A percentile compares a stretch with the other conserved stretches of the same genome.
Conservation (phyloP, 2,329 filamentous ascomycete species). For the Biscogniauxia mediterranea region DNA sequence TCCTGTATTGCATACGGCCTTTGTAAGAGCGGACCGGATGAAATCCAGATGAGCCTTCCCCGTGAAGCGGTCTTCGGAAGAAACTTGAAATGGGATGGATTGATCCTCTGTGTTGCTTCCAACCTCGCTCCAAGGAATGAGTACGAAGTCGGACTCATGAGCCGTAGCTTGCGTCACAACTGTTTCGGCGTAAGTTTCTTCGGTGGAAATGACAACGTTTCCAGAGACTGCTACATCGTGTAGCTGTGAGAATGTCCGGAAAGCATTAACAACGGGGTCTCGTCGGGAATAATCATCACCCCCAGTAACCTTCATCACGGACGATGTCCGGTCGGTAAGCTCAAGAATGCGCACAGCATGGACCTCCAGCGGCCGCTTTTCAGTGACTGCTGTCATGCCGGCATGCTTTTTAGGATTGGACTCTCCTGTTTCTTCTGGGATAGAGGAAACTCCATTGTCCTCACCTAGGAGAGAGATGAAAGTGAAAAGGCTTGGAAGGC, state of each 20-base stretch:
- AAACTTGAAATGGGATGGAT: conserved; percentile 39
- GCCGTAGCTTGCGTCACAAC: conserved; percentile 69
- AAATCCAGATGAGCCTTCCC: conserved; percentile 69
- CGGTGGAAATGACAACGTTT: conserved; percentile 75
- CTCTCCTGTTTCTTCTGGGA: conserved; percentile 20
- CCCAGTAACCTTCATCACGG: conserved; percentile 91
- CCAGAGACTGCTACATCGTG: conserved; percentile 82
- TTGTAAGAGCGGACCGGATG: conserved; percentile 64
- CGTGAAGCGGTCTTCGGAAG: conserved; percentile 58
- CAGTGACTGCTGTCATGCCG: conserved; percentile 23
- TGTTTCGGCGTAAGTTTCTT: conserved; percentile 75
- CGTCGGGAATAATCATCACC: conserved; percentile 68
- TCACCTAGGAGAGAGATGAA: conserved; percentile 77
- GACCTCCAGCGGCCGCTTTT: conserved; percentile 60
- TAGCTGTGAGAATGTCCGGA: conserved; percentile 82
- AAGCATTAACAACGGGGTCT: conserved; percentile 88
- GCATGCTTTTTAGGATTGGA: conserved; percentile 25
- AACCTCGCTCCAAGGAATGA: conserved; percentile 88
- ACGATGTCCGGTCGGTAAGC: conserved; percentile 87
- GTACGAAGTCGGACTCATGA: conserved; percentile 67
- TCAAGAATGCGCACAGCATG: conserved; percentile 85
- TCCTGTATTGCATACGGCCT: conserved; percentile 65
- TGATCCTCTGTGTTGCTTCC: conserved; percentile 70
- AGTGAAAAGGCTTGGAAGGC: conserved; percentile 76
- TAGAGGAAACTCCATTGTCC: conserved; percentile 30